Evolutionary conservation across 179 eudicot species (phyloP).

Genomic region (Amaranthus tricolor): DNA sequence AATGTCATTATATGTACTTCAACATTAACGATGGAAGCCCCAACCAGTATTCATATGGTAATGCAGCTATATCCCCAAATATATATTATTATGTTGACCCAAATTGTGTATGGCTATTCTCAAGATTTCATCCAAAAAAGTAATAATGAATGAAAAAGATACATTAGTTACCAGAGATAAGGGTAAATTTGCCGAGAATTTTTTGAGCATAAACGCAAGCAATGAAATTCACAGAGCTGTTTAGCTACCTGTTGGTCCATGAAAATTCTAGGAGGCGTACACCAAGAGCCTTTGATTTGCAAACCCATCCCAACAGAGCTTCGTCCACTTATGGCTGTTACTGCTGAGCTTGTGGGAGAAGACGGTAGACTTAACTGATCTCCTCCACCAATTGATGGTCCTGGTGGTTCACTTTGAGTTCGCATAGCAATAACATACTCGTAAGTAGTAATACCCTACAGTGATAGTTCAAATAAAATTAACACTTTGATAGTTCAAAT

Average conservation of each 20-base stretch:
- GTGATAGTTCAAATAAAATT: not conserved
- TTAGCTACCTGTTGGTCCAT: conserved; percentile 67
- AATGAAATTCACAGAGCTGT: not conserved
- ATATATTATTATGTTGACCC: too few species aligned
- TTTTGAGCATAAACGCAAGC: too few species aligned
- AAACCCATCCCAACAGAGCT: conserved; percentile 79
- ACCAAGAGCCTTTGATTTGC: conserved; percentile 89
- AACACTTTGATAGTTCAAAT: not conserved
- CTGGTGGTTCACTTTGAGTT: conserved; percentile 84
- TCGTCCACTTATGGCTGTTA: conserved; percentile 83
- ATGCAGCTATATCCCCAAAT: too few species aligned
- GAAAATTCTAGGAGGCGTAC: conserved; percentile 94
- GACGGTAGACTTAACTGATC: conserved; percentile 75
- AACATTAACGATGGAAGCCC: too few species aligned
- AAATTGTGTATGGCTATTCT: too few species aligned
- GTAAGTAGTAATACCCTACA: conserved; percentile 89
- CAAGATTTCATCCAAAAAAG: too few species aligned
- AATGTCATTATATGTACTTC: too few species aligned
- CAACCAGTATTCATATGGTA: too few species aligned
- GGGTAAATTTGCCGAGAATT: too few species aligned
- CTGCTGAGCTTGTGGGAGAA: conserved; percentile 87
- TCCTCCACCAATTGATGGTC: conserved; percentile 69
- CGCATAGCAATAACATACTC: conserved; percentile 97
- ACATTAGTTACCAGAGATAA: too few species aligned
- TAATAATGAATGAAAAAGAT: not conserved